phyloP scores from a whole-genome alignment of 78 protist genomes.

The Emiliania huxleyi region DNA sequence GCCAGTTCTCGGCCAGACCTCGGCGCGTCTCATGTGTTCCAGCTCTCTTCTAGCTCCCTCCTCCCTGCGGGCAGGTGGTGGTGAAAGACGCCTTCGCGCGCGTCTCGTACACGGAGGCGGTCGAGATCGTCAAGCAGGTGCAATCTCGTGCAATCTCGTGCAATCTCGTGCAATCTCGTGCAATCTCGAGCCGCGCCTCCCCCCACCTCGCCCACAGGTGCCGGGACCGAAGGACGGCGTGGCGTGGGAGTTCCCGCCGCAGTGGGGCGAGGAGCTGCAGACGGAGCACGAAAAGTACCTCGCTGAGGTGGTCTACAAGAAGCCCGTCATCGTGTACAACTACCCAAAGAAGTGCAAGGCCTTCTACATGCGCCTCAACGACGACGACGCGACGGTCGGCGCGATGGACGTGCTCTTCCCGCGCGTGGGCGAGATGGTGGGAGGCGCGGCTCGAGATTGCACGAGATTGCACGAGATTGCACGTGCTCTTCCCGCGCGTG shows the following conservation, averaged over 20 bases:
- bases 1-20: too few relatives aligned
- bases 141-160: too few relatives aligned
- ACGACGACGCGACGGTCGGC: constrained; percentile 41
- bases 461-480: too few relatives aligned
- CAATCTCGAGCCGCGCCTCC: too few relatives aligned
- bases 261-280: constrained; percentile 54
- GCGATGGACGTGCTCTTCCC: constrained; percentile 84
- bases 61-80: too few relatives aligned
- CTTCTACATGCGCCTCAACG: constrained; percentile 78
- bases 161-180: too few relatives aligned
- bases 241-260: constrained; percentile 27
- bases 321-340: constrained; percentile 35
- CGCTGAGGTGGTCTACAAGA: constrained; percentile 1
- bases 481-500: too few relatives aligned
- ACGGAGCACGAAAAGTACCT: constrained; percentile 81
- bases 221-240: background rate
- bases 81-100: too few relatives aligned
- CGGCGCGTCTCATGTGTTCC: too few relatives aligned
- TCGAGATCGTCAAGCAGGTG: too few relatives aligned
- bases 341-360: constrained; percentile 49
- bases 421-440: constrained; percentile 84
- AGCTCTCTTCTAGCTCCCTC: too few relatives aligned
- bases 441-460: too few relatives aligned
- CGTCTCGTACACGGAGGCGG: constrained; percentile 68
- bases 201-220: background rate